Base-by-base conservation (phyloP, 75 land plant species). In the Sequoiadendron giganteum region DNA sequence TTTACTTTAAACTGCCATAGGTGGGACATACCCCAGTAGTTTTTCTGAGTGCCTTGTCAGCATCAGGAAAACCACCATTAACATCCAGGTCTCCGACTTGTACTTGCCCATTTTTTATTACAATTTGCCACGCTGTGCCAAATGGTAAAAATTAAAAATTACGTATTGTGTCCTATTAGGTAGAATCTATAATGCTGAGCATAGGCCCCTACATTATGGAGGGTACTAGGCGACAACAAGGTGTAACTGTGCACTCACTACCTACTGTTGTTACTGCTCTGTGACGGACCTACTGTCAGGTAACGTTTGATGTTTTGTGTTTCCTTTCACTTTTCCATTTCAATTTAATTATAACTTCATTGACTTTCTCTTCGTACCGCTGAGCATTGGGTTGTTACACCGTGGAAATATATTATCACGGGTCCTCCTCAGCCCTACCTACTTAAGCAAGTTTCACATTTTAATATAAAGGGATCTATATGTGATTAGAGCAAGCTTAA, bases 181-280 rank as follows among this genome's bases (percentile, higher is more conserved):
- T 56, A 56, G 61, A 56, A 56, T 68, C 72, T 68, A 68, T 21
- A 25, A 28, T 28, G 72, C 2, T 72, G 8, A 72, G 28, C 30
- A 75, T 75, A 75, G 77, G 77, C 77, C 77, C 77, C 77, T 75
- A 75, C 77, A 75, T 75, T 32, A 75, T 32, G 38, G 77, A 28
- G 9, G 70, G 70, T 25, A 65, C 70, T 65, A 65, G 28, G 70
- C 70, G 70, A 65, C 70, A 65, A 65, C 2, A 5, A 65, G n/a
- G 5, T 65, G 70, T 7, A 6, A 21, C n/a, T 65, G 70, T 19
- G 68, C 68, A 16, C 1, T 54, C 65, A 16, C 65, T 47, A 11
- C 54, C 13, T 9, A 52, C 55, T 52, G 3, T 52, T 52, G 14
- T 13, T 13, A 52, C 55, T 45, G 48, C 48, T 45, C 48, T 45